A percentile compares a stretch with the other conserved stretches of the same genome.
Evolutionary conservation across 1,139 yeast genomes (phyloP).

Genomic region (Debaryomyces coudertii): DNA sequence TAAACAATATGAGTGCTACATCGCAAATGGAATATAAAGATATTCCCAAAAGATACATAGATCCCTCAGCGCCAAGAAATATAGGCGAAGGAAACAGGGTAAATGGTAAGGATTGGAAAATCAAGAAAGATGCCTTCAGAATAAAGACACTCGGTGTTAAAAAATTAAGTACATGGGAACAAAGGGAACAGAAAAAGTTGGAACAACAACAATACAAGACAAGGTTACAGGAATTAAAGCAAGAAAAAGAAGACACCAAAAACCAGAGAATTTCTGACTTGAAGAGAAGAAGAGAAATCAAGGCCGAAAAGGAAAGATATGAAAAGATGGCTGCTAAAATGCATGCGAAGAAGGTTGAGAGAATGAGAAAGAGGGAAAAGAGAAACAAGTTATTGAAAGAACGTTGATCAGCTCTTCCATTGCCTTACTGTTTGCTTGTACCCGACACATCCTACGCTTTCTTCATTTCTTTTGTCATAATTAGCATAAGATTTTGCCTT

Average conservation of each 20-base stretch:
- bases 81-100: conserved; percentile 49
- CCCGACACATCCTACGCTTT: background rate
- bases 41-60: conserved; percentile 33
- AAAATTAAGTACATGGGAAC: conserved; percentile 26
- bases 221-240: conserved; percentile 58
- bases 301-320: conserved; percentile 75
- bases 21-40: conserved; percentile 28
- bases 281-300: conserved; percentile 67
- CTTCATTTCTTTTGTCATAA: conserved; percentile 1
- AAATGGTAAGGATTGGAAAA: conserved; percentile 62
- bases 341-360: conserved; percentile 79
- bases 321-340: conserved; percentile 70
- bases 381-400: conserved; percentile 78
- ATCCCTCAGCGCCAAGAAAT: conserved; percentile 31
- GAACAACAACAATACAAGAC: conserved; percentile 52
- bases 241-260: conserved; percentile 61
- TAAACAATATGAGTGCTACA: conserved; percentile 28
- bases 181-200: conserved; percentile 39
- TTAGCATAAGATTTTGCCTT: background rate
- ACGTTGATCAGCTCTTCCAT: conserved; percentile 36
- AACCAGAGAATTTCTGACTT: conserved; percentile 53
- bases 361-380: conserved; percentile 80
- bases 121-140: conserved; percentile 54
- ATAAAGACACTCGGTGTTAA: conserved; percentile 37
- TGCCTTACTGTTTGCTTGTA: no score